Evolutionary conservation across 495 filamentous ascomycete species (phyloP), one percentile per base, ranked within the genome.

Genomic region (Xylaria scruposa): DNA sequence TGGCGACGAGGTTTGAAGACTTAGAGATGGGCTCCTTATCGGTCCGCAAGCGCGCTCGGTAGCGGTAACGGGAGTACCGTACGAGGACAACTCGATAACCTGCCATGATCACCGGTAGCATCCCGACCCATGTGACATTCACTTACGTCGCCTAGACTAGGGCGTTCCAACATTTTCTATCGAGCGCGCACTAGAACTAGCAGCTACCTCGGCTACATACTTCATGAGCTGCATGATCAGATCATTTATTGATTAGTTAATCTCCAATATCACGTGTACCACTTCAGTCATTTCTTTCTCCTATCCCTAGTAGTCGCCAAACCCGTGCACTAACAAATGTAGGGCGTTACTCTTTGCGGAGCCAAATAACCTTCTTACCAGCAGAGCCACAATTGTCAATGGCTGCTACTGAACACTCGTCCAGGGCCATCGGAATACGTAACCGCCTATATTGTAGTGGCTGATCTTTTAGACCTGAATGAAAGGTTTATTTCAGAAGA

Each of bases 21-120:
- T 29, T 19, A 24, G 10, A 17, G 38, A 26, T 62, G 21, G 38
- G 17, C 44, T 63, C 12, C 60, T 21, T 63, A 63, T 63, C 60
- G 60, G 60, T 17, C 60, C 60, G 38, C 3, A 44, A 44, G 36
- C 19, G 49, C 26, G 21, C 21, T 3, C 21, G 60, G 38, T 63
- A 38, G 38, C 38, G 38, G 60, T 21, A 46, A 17, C 21, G 13
- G 21, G 24, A 31, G 26, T 56, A 56, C 24, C 26, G 33, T 59
- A 17, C 58, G 17, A 38, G 31, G n/a, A 38, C 58, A 19, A 38
- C 8, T 60, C 44, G 46, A 38, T 40, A 36, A 66, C 31, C 46
- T 44, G 9, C 46, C 31, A 66, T 38, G 44, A 51, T 66, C 63
- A 4, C 19, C 63, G 17, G 63, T 64, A 64, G 13, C 42, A 64